Percentiles rank a stretch among this genome's conserved stretches.
phyloP scores from a whole-genome alignment of 768 basidiomycete genomes.

The Lyophyllum shimeji region DNA sequence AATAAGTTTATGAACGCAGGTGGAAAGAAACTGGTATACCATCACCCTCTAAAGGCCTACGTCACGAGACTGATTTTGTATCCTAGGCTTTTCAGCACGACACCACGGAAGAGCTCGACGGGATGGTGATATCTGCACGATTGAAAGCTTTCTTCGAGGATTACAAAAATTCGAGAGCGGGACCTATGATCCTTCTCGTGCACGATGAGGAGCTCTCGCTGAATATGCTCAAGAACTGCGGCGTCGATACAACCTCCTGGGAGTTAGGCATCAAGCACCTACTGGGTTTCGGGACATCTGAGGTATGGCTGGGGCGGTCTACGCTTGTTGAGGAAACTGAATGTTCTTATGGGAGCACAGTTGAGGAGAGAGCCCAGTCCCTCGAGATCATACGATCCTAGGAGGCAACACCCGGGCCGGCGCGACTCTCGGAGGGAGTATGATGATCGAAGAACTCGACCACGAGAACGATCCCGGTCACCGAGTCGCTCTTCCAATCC shows the following conservation, averaged over 20 bases:
- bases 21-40: constrained; percentile 7
- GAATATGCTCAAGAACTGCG: constrained; percentile 38
- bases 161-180: background rate
- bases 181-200: constrained; percentile 48
- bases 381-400: background rate
- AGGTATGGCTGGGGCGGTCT: background rate
- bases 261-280: constrained; percentile 37
- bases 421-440: background rate
- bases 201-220: constrained; percentile 38
- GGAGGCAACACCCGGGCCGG: background rate
- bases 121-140: constrained; percentile 14
- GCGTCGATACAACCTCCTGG: constrained; percentile 42
- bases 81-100: constrained; percentile 31
- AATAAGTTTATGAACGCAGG: constrained; percentile 16
- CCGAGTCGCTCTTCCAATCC: constrained; percentile 9
- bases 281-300: constrained; percentile 17
- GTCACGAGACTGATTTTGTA: background rate
- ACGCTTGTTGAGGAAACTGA: background rate
- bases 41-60: background rate
- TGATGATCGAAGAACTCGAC: constrained; percentile 7
- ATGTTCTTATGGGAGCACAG: background rate
- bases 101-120: constrained; percentile 17
- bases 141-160: constrained; percentile 24
- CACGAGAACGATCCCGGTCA: constrained; percentile 23
- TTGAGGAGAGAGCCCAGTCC: background rate